Base-by-base conservation (phyloP, 208 protist genomes). In the Pavlovales sp. region DNA sequence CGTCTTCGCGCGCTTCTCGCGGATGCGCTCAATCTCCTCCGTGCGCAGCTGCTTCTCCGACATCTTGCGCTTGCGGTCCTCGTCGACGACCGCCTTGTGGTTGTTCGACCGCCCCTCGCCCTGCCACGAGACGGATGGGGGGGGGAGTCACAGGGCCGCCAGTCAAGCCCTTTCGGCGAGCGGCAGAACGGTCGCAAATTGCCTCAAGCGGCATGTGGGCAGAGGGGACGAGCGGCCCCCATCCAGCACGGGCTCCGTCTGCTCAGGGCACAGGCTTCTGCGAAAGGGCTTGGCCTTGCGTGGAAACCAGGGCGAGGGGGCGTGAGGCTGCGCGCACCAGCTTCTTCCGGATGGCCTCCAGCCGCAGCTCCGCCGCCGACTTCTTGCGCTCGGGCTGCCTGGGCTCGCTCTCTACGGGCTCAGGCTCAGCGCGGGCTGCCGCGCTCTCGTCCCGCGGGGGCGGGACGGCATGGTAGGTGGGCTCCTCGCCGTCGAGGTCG, bases 51-150 rank as follows among this genome's bases (percentile, higher is more conserved):
- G 57, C 40, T 80, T n/a, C 18, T n/a, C 22, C 11, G 47, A 38
- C 40, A 88, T 66, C 75, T 88, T 79, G 40, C 4, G 57, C 32
- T 75, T 75, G 1, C 75, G 37, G 75, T 88, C 85, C 85, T 88
- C 85, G 8, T 47, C 75, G 0, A 88, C 85, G 30, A 81, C 85
- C 36, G 10, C 85, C 44, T 66, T 79, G 76, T 88, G 76, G 85
- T 88, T 88, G 71, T 34, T 39, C 75, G 47, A 14, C 4, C 85
- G 85, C n/a, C 75, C 85, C 75, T 79, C 36, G n/a, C 10, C 22
- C 75, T 79, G 75, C 71, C 7, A 20, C 71, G 71, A n/a, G n/a
- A n/a, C n/a, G n/a, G n/a, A n/a, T n/a, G n/a, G n/a, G n/a, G n/a
- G n/a, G n/a, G n/a, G n/a, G n/a, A n/a, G n/a, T n/a, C n/a, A n/a